These are phyloP conservation scores for Carpinus fangiana DNA, from an alignment of 306 rosid species.

Conservation along the genomic window DNA sequence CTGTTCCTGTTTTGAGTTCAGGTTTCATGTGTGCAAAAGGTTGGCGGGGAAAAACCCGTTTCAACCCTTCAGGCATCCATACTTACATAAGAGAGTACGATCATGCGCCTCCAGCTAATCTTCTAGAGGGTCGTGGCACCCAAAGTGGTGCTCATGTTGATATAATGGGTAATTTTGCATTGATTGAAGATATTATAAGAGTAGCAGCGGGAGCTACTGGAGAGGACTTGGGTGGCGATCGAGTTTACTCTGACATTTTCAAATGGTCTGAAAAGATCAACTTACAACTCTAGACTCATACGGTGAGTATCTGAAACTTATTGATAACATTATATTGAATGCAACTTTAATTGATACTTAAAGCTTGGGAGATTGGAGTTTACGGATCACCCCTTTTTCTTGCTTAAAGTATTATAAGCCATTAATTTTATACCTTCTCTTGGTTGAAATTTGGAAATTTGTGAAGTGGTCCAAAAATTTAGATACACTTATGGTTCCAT, in stretches of 20 bases:
- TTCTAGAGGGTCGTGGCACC: slow-evolving; percentile 85
- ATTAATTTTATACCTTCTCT: background rate
- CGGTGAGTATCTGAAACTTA: slow-evolving; percentile 39
- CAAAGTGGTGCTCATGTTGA: slow-evolving; percentile 89
- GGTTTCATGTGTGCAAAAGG: slow-evolving; percentile 86
- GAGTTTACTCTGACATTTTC: slow-evolving; percentile 65
- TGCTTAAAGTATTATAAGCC: background rate
- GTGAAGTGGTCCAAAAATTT: background rate
- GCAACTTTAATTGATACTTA: background rate
- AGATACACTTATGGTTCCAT: background rate
- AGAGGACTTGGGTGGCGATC: slow-evolving; percentile 74
- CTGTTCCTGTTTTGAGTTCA: slow-evolving; percentile 80
- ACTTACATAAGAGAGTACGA: slow-evolving; percentile 70
- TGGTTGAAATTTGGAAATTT: background rate
- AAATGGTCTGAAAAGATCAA: slow-evolving; percentile 64
- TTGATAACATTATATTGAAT: background rate
- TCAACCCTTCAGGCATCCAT: slow-evolving; percentile 76
- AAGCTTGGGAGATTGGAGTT: background rate
- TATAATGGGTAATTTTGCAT: slow-evolving; percentile 83
- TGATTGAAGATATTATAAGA: slow-evolving; percentile 73
- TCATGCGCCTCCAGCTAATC: slow-evolving; percentile 85
- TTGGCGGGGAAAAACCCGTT: slow-evolving; percentile 82
- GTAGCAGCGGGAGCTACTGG: slow-evolving; percentile 84
- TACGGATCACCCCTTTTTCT: background rate
- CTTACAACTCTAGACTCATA: slow-evolving; percentile 49